Evolutionary conservation across 352 stramenopile genomes (phyloP).

Genomic region (Pythium oligandrum): DNA sequence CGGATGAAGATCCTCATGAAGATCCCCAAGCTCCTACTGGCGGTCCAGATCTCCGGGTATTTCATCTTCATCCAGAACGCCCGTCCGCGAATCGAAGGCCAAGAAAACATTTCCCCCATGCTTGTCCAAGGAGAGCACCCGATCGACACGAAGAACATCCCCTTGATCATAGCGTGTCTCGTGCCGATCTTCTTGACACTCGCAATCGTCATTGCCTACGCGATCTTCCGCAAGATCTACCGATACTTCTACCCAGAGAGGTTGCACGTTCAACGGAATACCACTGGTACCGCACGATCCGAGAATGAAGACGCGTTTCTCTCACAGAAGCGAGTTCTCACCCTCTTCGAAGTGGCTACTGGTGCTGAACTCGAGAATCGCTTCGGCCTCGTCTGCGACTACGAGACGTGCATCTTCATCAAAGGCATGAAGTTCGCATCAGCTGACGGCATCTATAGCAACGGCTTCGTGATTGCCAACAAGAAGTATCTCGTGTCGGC

Average conservation of each 20-base stretch:
- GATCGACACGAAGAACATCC: not conserved
- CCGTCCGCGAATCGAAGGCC: not conserved
- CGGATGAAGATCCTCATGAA: not conserved
- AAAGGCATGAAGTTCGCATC: constrained; percentile 27
- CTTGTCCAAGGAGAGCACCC: constrained; percentile 7
- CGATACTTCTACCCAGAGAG: constrained; percentile 6
- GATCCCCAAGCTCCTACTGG: not conserved
- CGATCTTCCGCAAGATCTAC: constrained; percentile 20
- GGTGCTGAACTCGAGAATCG: constrained; percentile 14
- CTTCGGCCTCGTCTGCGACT: constrained; percentile 27
- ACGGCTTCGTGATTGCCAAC: constrained; percentile 50
- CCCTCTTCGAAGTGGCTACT: constrained; percentile 16
- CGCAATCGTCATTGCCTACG: constrained; percentile 14
- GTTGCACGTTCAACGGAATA: constrained; percentile 1
- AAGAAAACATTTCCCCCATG: constrained; percentile 1
- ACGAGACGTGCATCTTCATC: constrained; percentile 40
- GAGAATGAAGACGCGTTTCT: constrained; percentile 1
- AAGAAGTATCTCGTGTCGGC: constrained; percentile 44
- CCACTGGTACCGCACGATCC: no score
- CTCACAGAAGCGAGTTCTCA: constrained; percentile 9
- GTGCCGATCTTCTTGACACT: constrained; percentile 7
- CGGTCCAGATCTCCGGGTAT: not conserved
- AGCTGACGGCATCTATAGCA: constrained; percentile 51
- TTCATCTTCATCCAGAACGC: not conserved
- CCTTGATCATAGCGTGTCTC: constrained; percentile 1